A percentile compares a stretch with the other conserved stretches of the same genome.
phyloP scores from a whole-genome alignment of 2,329 filamentous ascomycete species.

The Trichoderma oligosporum region DNA sequence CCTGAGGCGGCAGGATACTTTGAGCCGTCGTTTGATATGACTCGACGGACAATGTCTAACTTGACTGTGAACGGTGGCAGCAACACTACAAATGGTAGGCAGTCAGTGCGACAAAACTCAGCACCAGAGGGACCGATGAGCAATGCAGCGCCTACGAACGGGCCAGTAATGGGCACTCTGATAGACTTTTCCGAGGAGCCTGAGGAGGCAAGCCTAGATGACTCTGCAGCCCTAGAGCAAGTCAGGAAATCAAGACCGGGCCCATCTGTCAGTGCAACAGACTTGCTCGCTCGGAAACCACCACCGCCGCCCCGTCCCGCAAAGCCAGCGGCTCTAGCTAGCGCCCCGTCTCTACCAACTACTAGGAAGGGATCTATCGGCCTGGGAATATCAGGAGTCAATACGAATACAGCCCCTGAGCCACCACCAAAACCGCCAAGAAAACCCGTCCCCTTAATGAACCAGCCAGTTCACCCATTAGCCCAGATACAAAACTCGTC shows the following conservation, averaged over 20 bases:
- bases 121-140: slow-evolving; percentile 17
- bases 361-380: slow-evolving; percentile 24
- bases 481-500: slow-evolving; percentile 42
- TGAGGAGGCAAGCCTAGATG: slow-evolving; percentile 35
- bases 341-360: slow-evolving; percentile 36
- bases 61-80: slow-evolving; percentile 27
- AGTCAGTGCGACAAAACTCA: slow-evolving; percentile 29
- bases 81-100: slow-evolving; percentile 10
- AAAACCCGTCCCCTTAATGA: slow-evolving; percentile 28
- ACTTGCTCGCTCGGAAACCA: slow-evolving; percentile 32
- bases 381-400: slow-evolving; percentile 16
- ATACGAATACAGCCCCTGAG: slow-evolving; percentile 9
- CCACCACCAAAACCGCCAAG: slow-evolving; percentile 37
- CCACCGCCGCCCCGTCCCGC: slow-evolving; percentile 52
- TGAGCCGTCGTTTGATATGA: slow-evolving; percentile 51
- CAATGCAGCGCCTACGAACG: slow-evolving; percentile 28
- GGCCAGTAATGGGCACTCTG: slow-evolving; percentile 51
- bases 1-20: slow-evolving; percentile 70
- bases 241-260: slow-evolving; percentile 25
- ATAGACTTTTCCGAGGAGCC: slow-evolving; percentile 59
- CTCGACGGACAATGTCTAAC: slow-evolving; percentile 28
- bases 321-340: slow-evolving; percentile 55
- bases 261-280: slow-evolving; percentile 28
- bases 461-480: slow-evolving; percentile 36
- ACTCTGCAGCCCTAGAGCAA: slow-evolving; percentile 33